Conservation (phyloP, 257 asterid species). For the Solanum neorickii region DNA sequence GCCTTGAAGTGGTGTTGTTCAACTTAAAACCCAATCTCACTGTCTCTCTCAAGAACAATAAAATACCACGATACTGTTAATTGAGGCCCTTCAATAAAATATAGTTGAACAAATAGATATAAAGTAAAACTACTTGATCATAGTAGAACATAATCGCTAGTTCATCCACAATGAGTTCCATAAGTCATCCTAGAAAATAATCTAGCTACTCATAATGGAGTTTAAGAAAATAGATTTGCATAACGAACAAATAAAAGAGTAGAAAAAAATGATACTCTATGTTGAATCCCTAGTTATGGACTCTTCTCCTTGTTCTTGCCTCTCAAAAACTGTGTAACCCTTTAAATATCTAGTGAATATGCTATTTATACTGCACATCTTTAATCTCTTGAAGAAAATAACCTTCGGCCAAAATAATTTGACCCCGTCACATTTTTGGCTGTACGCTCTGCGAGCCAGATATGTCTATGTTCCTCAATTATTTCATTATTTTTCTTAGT, state of each 20-base stretch:
- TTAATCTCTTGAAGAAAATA: neutral
- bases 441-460: neutral
- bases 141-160: neutral
- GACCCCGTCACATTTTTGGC: neutral
- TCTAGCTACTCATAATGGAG: neutral
- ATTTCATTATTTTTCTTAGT: neutral
- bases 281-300: neutral
- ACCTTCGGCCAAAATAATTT: neutral
- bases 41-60: neutral
- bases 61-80: neutral
- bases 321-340: neutral
- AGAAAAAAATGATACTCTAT: neutral
- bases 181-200: neutral
- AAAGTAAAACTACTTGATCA: neutral
- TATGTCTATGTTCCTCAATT: neutral
- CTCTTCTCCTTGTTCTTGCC: neutral
- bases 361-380: neutral
- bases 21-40: neutral
- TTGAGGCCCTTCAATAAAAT: neutral
- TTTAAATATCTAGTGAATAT: too few relatives aligned
- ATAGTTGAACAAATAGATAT: neutral
- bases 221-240: neutral
- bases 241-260: neutral
- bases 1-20: neutral
- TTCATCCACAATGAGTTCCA: neutral